phyloP scores from a whole-genome alignment of 2,329 filamentous ascomycete genomes.

The Fusarium ambrosium region DNA sequence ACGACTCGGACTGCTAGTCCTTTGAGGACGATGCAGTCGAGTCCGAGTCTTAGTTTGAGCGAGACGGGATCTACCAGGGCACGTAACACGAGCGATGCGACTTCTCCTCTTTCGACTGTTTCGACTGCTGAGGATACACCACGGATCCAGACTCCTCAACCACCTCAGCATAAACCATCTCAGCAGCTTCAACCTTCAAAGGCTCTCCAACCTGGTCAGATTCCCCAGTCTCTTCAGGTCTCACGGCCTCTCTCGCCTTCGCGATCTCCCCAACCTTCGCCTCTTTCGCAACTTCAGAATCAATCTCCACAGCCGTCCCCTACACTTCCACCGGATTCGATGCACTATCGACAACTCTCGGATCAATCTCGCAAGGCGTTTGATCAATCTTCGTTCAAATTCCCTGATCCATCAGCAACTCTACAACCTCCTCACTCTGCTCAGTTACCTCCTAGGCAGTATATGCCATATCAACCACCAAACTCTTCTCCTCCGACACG shows the following conservation, averaged over 20 bases:
- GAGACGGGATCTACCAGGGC: slow-evolving; percentile 36
- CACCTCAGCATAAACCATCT: slow-evolving; percentile 21
- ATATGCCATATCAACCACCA: slow-evolving; percentile 34
- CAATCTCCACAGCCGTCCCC: slow-evolving; percentile 31
- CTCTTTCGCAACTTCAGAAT: slow-evolving; percentile 31
- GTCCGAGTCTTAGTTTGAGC: slow-evolving; percentile 39
- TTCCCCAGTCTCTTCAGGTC: slow-evolving; percentile 24
- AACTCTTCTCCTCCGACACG: slow-evolving; percentile 28
- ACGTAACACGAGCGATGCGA: slow-evolving; percentile 43
- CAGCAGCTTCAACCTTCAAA: slow-evolving; percentile 26
- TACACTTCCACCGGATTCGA: slow-evolving; percentile 7
- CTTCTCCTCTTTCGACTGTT: slow-evolving; percentile 40
- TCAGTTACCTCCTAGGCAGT: slow-evolving; percentile 25
- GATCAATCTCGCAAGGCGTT: background rate
- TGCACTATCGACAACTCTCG: slow-evolving; percentile 12
- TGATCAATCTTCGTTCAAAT: background rate
- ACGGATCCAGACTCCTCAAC: slow-evolving; percentile 32
- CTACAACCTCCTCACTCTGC: slow-evolving; percentile 16
- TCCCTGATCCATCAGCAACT: slow-evolving; percentile 5
- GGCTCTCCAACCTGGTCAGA: slow-evolving; percentile 33
- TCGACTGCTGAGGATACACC: slow-evolving; percentile 32
- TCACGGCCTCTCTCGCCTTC: slow-evolving; percentile 30
- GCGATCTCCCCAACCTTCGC: slow-evolving; percentile 35
- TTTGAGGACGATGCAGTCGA: slow-evolving; percentile 44
- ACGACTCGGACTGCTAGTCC: slow-evolving; percentile 42